Conservation (phyloP, 169 alveolate genomes). For the Babesia ovis region DNA sequence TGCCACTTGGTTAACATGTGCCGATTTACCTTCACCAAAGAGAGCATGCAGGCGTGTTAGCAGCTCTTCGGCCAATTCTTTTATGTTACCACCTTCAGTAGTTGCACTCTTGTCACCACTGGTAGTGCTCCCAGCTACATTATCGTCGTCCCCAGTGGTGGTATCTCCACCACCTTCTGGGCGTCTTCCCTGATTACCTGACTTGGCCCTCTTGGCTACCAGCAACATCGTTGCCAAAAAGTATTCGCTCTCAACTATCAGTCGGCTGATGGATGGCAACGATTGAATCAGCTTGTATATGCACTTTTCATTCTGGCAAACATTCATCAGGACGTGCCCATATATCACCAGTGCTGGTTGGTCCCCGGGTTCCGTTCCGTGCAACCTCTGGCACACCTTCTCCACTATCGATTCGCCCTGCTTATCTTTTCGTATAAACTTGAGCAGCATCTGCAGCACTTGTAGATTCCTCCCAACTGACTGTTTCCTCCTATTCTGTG, state of each 20-base stretch:
- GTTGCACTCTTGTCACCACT: not conserved
- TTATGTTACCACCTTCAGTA: constrained; percentile 2
- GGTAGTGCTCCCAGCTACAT: constrained; percentile 4
- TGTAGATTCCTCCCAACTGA: constrained; percentile 37
- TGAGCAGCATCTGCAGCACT: constrained; percentile 46
- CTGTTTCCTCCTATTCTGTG: constrained; percentile 24
- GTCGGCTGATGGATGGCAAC: constrained; percentile 37
- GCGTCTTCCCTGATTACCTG: constrained; percentile 25
- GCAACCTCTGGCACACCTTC: constrained; percentile 60
- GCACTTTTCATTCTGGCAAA: constrained; percentile 54
- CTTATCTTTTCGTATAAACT: constrained; percentile 46
- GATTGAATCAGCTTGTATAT: constrained; percentile 43
- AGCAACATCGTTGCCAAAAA: constrained; percentile 49
- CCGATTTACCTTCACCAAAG: constrained; percentile 55
- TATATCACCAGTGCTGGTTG: constrained; percentile 31
- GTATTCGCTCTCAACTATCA: constrained; percentile 41
- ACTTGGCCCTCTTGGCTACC: constrained; percentile 45
- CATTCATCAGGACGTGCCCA: constrained; percentile 47
- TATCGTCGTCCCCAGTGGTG: not conserved
- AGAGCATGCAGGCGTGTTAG: constrained; percentile 17
- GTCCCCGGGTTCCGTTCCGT: constrained; percentile 25
- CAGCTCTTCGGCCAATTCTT: constrained; percentile 58
- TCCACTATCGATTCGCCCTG: constrained; percentile 58
- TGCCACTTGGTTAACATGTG: constrained; percentile 32
- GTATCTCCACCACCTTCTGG: not conserved